Base-by-base conservation (phyloP, 179 eudicot genomes). In the Patellifolia procumbens region DNA sequence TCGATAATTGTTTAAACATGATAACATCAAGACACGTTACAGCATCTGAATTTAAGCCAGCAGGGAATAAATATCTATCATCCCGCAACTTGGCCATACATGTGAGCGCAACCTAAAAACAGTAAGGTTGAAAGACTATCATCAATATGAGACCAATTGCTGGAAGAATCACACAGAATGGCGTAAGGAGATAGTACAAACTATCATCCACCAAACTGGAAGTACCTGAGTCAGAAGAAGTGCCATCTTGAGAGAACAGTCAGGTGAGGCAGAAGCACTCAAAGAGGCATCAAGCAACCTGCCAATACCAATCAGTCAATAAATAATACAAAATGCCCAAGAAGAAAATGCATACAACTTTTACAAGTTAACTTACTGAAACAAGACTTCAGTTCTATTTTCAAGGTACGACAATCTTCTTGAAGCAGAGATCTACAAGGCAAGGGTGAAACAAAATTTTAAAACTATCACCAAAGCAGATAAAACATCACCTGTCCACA, bases 11-110 rank as follows among this genome's bases (percentile, higher is more conserved):
- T 70, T 90, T 93, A 46, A 92, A 83, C 92, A 87, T 87, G 76
- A 95, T 81, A 46, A 87, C 86, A 82, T 93, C 97, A 79, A 95
- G 90, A 78, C 85, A 87, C 19, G 97, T 87, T 29, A 95, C 86
- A 7, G 89, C 82, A 81, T 91, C 95, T 35, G 93, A 85, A 70
- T 85, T 88, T 32, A 86, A 81, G 73, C 89, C 89, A 58, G 94
- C 88, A 72, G 97, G 89, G 75, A 79, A 84, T 39, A 83, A 51
- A 78, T 87, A 96, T 82, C 98, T 85, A 83, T 90, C 96, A 72
- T 93, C 99, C 17, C 96, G 98, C 59, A 96, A 82, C 83, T 93
- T 96, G 56, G 99, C 94, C 98, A 96, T 93, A 88, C 96, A 91
- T 52, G 97, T 93, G 70, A 93, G 87, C 46, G 93, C 88, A 79